Conservation (phyloP, 1,284 basidiomycete species). For the Neonothopanus nambi region DNA sequence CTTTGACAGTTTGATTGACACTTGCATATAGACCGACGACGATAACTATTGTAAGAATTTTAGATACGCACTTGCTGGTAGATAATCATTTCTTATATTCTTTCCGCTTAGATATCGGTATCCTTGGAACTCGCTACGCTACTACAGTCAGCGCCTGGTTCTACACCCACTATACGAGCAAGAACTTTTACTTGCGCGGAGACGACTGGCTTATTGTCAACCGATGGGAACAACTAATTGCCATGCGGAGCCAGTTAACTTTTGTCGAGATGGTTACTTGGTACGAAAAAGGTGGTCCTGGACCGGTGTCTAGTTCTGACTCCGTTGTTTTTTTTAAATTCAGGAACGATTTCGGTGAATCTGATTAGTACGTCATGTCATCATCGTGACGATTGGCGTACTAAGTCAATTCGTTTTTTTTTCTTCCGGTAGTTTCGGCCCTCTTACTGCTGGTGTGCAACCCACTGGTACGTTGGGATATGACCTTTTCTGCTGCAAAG, state of each 20-base stretch:
- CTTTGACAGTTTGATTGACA: not conserved
- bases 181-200: conserved; percentile 41
- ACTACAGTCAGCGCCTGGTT: conserved; percentile 45
- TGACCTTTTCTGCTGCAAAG: no score
- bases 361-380: conserved; percentile 33
- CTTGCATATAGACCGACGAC: conserved; percentile 29
- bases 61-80: not conserved
- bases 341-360: conserved; percentile 46
- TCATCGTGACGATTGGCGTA: not conserved
- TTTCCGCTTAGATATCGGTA: conserved; percentile 38
- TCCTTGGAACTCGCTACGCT: conserved; percentile 39
- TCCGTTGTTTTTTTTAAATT: not conserved
- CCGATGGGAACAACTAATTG: conserved; percentile 44
- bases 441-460: conserved; percentile 12
- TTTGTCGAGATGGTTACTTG: conserved; percentile 47
- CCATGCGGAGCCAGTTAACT: conserved; percentile 36
- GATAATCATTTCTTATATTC: not conserved
- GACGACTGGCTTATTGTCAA: conserved; percentile 44
- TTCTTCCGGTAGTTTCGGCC: conserved; percentile 1
- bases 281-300: conserved; percentile 21
- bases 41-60: conserved; percentile 36
- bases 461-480: not conserved
- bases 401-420: not conserved
- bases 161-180: conserved; percentile 40
- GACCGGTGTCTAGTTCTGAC: not conserved